Base-by-base conservation (phyloP, 352 stramenopile species). In the Thraustotheca clavata region DNA sequence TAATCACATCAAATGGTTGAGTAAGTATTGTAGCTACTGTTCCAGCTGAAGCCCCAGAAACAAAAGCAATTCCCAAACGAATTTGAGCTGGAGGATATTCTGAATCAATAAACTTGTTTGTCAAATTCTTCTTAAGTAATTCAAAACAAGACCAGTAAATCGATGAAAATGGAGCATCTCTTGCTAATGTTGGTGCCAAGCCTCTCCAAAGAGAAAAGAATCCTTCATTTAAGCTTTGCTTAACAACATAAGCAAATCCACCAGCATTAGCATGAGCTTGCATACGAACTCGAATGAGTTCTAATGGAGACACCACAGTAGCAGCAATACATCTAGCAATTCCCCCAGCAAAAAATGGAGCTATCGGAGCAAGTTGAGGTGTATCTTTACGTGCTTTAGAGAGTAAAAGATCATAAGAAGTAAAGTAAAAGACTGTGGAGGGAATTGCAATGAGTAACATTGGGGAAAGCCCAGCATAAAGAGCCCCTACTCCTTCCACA, bases 1-100 rank as follows among this genome's bases (percentile, higher is more conserved):
- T 98, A 69, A 98, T 73, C 49, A 98, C 92, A 72, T 98, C 94
- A 62, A 98, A 95, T 31, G 95, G 94, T 11, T 96, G 97, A 9
- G 93, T 98, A n/a, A 76, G 68, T 14, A 92, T 69, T 4, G 92
- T 92, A 31, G 95, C 90, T 31, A 98, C 72, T 0, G 85, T 69
- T 36, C 93, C 91, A 0, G 88, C 81, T 6, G 76, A 62, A 32
- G 92, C 73, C 9, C 92, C 91, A 46, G 87, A 84, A 3, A 96
- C 46, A 49, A 98, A 91, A 11, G 89, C 80, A 33, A 91, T 76
- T 0, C 67, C 68, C 7, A 88, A 73, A 1, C 73, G 72, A 27
- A 67, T 73, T 35, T 67, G 40, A n/a, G 73, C 49, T 0, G 59
- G 33, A 14, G 43, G 12, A 31, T 31, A 52, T 6, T 52, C 43